Evolutionary conservation across 23 red algal species (phyloP), one percentile per base, ranked within the genome.

Genomic region (Gracilaria gracilis): DNA sequence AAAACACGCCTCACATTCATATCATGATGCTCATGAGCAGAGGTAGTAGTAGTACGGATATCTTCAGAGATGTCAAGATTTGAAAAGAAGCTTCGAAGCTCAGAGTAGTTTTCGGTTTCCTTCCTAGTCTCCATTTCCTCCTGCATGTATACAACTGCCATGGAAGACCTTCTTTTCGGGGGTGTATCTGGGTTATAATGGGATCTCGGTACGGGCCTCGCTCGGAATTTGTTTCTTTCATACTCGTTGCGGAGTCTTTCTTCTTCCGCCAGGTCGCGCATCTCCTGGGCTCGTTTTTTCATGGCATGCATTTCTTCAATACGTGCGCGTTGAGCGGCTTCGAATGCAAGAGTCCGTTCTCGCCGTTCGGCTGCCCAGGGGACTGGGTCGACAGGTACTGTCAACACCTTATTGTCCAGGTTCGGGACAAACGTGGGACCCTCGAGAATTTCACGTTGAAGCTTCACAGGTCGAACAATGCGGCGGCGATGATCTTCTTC

Each of bases 351-450:
- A 64, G 79, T 82, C 32, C 79, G 50, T 34, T 82, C 54, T 62
- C 54, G 2, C 64, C 79, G 79, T 64, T 82, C 79, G 17, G 46
- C n/a, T 34, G 48, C 79, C 53, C 53, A 82, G 2, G 79, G 79
- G 0, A 82, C 23, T 29, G 49, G 53, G 64, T 82, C 79, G 27
- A 82, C 35, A 32, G 79, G 79, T 21, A 62, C 53, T 0, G 79
- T 82, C 36, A 64, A 25, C 38, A 44, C 36, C 64, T 82, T 65
- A 21, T 59, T 82, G 17, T 59, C 79, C 53, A 65, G 31, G 19
- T 40, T 53, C 0, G 79, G 79, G 24, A 82, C 79, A 36, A 82
- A 82, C 54, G 79, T 82, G 79, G 79, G 79, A 27, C 79, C 79
- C 6, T 62, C 33, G 1, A 82, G 32, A 17, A 82, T 82, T 61